Conservation (phyloP, 345 rosid species). For the Eucalyptus viminalis region DNA sequence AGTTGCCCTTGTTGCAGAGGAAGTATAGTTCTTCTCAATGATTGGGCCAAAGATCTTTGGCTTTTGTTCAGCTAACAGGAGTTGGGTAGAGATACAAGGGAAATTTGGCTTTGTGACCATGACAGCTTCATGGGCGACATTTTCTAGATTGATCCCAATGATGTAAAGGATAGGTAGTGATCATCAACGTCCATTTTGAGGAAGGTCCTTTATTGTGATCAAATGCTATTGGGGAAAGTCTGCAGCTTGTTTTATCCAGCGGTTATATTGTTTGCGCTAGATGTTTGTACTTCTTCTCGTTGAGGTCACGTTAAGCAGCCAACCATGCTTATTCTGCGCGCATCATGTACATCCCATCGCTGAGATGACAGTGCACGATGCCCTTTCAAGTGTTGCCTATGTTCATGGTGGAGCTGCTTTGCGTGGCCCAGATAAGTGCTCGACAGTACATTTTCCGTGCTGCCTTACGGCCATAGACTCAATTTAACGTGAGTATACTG, state of each 20-base stretch:
- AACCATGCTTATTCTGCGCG: background rate
- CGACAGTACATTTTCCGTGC: background rate
- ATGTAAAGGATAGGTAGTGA: background rate
- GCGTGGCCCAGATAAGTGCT: background rate
- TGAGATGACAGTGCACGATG: background rate
- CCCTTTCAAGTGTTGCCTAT: background rate
- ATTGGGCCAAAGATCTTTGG: background rate
- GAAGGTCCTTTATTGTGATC: background rate
- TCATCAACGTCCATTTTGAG: background rate
- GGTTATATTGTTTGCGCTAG: background rate
- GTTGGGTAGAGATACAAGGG: background rate
- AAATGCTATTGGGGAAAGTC: background rate
- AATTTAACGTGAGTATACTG: background rate
- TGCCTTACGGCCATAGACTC: background rate
- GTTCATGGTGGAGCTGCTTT: background rate
- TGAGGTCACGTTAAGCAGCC: background rate
- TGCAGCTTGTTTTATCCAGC: background rate
- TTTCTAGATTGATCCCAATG: background rate
- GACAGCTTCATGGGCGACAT: background rate
- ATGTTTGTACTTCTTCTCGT: background rate
- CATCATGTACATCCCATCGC: background rate
- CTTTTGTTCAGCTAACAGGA: background rate
- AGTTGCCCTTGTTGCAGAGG: slow-evolving; percentile 61
- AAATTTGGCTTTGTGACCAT: background rate
- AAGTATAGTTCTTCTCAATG: slow-evolving; percentile 24